A percentile compares a stretch with the other conserved stretches of the same genome.
Conservation (phyloP, 208 protist genomes). For the Porcisia hertigi region DNA sequence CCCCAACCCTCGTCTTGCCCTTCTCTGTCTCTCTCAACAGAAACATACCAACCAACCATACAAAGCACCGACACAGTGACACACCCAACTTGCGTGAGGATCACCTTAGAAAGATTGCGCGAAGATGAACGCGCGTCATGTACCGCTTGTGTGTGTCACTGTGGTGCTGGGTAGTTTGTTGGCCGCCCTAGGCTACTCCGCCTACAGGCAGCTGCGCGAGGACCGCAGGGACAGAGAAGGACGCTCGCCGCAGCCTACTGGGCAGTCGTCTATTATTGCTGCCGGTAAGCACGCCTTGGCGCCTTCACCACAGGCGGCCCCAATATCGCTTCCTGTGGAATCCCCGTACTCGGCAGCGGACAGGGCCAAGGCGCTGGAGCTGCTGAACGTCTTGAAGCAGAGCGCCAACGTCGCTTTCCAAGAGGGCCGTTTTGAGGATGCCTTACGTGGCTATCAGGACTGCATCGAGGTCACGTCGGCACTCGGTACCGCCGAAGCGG, state of each 20-base stretch:
- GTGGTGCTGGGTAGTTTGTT: slow-evolving; percentile 22
- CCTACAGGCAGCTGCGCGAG: slow-evolving; percentile 12
- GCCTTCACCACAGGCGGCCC: not conserved
- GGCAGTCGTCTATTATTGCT: not conserved
- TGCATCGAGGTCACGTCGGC: slow-evolving; percentile 63
- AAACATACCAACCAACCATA: not conserved
- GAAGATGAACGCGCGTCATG: not conserved
- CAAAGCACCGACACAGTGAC: not conserved
- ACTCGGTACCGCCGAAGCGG: slow-evolving; percentile 47
- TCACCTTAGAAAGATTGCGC: not conserved
- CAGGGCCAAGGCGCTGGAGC: slow-evolving; percentile 39
- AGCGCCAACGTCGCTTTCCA: slow-evolving; percentile 69
- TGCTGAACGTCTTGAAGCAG: slow-evolving; percentile 54
- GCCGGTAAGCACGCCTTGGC: not conserved
- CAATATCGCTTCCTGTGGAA: slow-evolving; percentile 24
- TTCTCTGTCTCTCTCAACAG: not conserved
- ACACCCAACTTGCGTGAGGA: not conserved
- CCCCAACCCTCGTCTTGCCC: not conserved
- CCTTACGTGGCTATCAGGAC: slow-evolving; percentile 69
- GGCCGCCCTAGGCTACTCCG: slow-evolving; percentile 11
- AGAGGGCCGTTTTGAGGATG: slow-evolving; percentile 59
- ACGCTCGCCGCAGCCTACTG: not conserved
- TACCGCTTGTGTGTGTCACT: not conserved
- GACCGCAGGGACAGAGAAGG: not conserved
- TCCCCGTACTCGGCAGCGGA: slow-evolving; percentile 21